Base-by-base conservation (phyloP, 2,329 filamentous ascomycete genomes). In the Talaromyces rugulosus region DNA sequence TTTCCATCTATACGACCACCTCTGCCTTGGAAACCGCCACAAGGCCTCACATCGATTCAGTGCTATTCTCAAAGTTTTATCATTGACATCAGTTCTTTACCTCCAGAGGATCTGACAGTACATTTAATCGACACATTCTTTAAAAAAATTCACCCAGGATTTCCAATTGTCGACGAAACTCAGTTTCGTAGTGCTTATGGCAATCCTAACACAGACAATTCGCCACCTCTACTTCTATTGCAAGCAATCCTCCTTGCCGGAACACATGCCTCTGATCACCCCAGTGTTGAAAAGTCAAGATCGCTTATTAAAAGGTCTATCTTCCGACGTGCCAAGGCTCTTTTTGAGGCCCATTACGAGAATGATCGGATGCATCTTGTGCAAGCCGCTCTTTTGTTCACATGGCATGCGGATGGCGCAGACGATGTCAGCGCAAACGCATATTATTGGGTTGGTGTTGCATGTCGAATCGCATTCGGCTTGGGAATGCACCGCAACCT, bases 321-420 rank as follows among this genome's bases (percentile, higher is more conserved):
- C 7, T 58, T 58, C 12, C 40, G 56, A 12, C 56, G 56, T 58
- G 42, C 56, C 30, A 58, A 58, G 23, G 27, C 18, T 12, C 18
- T 58, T 2, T 58, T 58, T 18, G 56, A 58, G 40, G n/a, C 18
- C 7, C 56, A 23, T 30, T 30, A 58, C 28, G 56, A 58, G 27
- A 47, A 58, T 14, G 36, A 58, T 18, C 18, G 56, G n/a, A 50
- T 58, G 56, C 56, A 58, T 18, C 40, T 58, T 27, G 56, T 58
- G 14, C 56, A 58, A 50, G 56, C 56, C 14, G 56, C 56, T 16
- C 27, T 58, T 28, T 18, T 58, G 14, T 34, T 58, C 28, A 58
- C 42, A n/a, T 58, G 56, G 56, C 42, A 51, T 50, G 44, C 33
- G 6, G 23, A 58, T 12, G 16, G 27, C 12, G 56, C 16, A 14